Evolutionary conservation across 768 basidiomycete species (phyloP), one percentile per base, ranked within the genome.

Genomic region (Russula emetica): DNA sequence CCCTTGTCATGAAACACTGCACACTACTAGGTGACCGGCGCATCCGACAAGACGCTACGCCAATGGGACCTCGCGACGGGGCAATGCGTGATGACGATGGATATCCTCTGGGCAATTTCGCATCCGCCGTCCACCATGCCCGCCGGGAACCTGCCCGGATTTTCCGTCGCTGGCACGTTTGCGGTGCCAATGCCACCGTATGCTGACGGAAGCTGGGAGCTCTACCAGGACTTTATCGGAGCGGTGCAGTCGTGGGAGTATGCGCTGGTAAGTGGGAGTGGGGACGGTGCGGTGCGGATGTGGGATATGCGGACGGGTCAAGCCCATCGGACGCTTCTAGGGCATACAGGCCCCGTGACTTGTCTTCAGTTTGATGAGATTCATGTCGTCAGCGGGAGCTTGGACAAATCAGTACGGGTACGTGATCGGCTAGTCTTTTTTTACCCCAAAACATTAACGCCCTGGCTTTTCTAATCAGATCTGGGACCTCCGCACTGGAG

Each of bases 241-340:
- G 93, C 90, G 4, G 89, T 98, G 49, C 97, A 98, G 73, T 98
- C 98, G 73, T 98, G 97, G 96, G 95, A 94, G 4, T 96, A 97
- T 72, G 97, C 94, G 1, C 82, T 99, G 40, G 94, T 98, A 5
- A 97, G 94, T 69, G 97, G 95, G 2, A 97, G 94, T 70, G 95
- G 94, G 1, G 97, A 99, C 73, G 94, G 96, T 42, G 96, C 90
- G 3, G 95, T 98, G 34, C 78, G 97, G 67, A 98, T 99, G 95
- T 99, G 97, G 97, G 97, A 99, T 72, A 98, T 98, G 94, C 88
- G 97, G 51, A 99, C 96, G 34, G 97, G 97, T 7, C 96, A 98
- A 72, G 88, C 94, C 9, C 95, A 98, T 75, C 83, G 96, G 42
- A 97, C 94, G 13, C 78, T 99, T 45, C 75, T 91, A 55, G 97